Conservation (phyloP, 106 monocot genomes). For the Iris macrosiphon region DNA sequence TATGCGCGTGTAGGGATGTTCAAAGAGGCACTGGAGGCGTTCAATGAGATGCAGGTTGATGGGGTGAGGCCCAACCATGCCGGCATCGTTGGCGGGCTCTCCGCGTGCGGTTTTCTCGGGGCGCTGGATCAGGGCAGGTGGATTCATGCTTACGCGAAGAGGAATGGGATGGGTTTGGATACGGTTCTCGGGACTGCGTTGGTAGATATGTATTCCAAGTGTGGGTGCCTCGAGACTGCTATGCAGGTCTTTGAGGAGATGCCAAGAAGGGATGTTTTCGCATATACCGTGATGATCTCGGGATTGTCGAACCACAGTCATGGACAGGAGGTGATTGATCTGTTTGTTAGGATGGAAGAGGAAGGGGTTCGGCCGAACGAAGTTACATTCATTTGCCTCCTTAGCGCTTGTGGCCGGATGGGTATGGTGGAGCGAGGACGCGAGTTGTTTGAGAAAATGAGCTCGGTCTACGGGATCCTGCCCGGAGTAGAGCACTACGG, state of each 20-base stretch:
- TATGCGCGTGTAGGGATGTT: slow-evolving; percentile 34
- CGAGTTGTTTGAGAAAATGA: slow-evolving; percentile 52
- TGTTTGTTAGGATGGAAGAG: slow-evolving; percentile 52
- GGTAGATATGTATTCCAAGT: slow-evolving; percentile 68
- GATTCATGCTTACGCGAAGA: slow-evolving; percentile 34
- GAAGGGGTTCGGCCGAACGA: slow-evolving; percentile 67
- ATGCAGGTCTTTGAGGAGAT: slow-evolving; percentile 45
- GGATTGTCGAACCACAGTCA: slow-evolving; percentile 66
- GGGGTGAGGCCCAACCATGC: slow-evolving; percentile 43
- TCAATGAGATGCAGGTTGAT: slow-evolving; percentile 40
- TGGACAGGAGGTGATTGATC: slow-evolving; percentile 36
- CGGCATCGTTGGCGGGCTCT: slow-evolving; percentile 34
- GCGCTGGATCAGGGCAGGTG: slow-evolving; percentile 50
- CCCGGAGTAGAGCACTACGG: slow-evolving; percentile 85
- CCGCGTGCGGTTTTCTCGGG: slow-evolving; percentile 47
- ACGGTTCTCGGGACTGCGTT: slow-evolving; percentile 41
- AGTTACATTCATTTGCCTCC: slow-evolving; percentile 69
- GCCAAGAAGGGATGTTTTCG: slow-evolving; percentile 66
- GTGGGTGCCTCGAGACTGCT: slow-evolving; percentile 38
- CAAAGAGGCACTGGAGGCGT: slow-evolving; percentile 32
- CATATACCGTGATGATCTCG: slow-evolving; percentile 74
- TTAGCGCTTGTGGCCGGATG: slow-evolving; percentile 62
- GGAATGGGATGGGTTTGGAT: slow-evolving; percentile 28
- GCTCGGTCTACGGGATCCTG: slow-evolving; percentile 25
- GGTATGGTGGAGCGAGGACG: slow-evolving; percentile 50